These are phyloP conservation scores for Rhodotorula glutinis DNA, from an alignment of 1,284 basidiomycete species.

Conservation along the genomic window DNA sequence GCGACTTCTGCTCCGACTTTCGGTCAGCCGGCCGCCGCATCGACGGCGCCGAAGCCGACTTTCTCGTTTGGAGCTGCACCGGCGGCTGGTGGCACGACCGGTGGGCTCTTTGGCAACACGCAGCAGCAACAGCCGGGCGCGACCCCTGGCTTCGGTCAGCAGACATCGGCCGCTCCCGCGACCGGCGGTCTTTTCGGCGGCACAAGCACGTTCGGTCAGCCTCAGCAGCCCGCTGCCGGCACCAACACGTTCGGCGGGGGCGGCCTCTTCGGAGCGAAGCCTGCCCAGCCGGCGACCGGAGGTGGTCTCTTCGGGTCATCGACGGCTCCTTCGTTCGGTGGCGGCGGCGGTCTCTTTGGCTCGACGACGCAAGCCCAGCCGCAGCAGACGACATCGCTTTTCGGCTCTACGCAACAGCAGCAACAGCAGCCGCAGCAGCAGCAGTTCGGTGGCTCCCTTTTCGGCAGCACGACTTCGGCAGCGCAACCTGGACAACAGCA, in stretches of 20 bases:
- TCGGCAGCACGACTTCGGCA: constrained; percentile 23
- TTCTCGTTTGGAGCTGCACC: constrained; percentile 33
- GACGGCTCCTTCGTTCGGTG: constrained; percentile 18
- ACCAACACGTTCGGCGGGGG: constrained; percentile 53
- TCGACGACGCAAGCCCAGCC: constrained; percentile 39
- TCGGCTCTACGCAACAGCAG: constrained; percentile 20
- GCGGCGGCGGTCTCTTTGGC: constrained; percentile 43
- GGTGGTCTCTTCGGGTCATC: constrained; percentile 47
- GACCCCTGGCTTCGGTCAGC: constrained; percentile 12
- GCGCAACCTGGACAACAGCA: constrained; percentile 47
- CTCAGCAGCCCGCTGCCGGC: constrained; percentile 47
- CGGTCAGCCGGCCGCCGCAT: constrained; percentile 18
- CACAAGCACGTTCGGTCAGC: constrained; percentile 51
- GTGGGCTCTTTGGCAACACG: constrained; percentile 27
- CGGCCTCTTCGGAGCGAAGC: constrained; percentile 20
- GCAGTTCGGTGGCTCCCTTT: constrained; percentile 31
- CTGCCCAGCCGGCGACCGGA: constrained; percentile 43
- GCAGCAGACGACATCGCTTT: constrained; percentile 23
- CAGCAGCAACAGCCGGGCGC: constrained; percentile 16
- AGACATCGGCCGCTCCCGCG: constrained; percentile 16
- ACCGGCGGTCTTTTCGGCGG: constrained; percentile 28
- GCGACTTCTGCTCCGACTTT: constrained; percentile 33
- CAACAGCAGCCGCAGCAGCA: constrained; percentile 1
- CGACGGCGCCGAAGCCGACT: constrained; percentile 22
- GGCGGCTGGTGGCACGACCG: constrained; percentile 26